A percentile compares a stretch with the other conserved stretches of the same genome.
Evolutionary conservation across 75 land plant species (phyloP).

Genomic region (Pinus albicaulis): DNA sequence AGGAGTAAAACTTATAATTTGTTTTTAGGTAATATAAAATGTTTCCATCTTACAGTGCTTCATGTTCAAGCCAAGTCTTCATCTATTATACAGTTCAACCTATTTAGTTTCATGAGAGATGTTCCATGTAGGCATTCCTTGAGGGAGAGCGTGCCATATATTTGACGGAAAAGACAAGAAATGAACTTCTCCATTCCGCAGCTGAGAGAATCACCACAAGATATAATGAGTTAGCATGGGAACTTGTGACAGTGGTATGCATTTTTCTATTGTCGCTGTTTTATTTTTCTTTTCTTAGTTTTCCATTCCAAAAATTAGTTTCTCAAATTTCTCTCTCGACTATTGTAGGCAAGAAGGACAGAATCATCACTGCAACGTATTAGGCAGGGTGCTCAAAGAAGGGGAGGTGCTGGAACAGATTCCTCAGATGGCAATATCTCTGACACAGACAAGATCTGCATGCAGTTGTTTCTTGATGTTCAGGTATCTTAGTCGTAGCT

Average conservation of each 20-base stretch:
- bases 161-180: slow-evolving; percentile 44
- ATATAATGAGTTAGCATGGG: slow-evolving; percentile 71
- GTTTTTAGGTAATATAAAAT: background rate
- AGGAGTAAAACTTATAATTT: background rate
- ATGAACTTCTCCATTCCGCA: slow-evolving; percentile 49
- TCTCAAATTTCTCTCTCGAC: background rate
- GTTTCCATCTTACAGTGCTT: background rate
- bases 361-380: slow-evolving; percentile 79
- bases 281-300: background rate
- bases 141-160: slow-evolving; percentile 67
- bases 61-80: background rate
- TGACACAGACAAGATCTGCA: slow-evolving; percentile 84
- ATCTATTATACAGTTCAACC: slow-evolving; percentile 1
- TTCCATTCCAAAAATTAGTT: background rate
- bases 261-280: background rate
- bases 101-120: slow-evolving; percentile 1
- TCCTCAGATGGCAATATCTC: slow-evolving; percentile 67
- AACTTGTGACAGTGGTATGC: slow-evolving; percentile 75
- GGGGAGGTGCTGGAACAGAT: slow-evolving; percentile 74
- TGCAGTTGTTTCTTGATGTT: slow-evolving; percentile 88
- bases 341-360: slow-evolving; percentile 69
- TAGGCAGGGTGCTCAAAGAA: slow-evolving; percentile 69
- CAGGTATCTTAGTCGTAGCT: slow-evolving; percentile 52
- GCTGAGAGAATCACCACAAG: slow-evolving; percentile 56
- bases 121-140: slow-evolving; percentile 46